Conservation (phyloP, 768 basidiomycete genomes). For the Leccinum olivaceopallidum region DNA sequence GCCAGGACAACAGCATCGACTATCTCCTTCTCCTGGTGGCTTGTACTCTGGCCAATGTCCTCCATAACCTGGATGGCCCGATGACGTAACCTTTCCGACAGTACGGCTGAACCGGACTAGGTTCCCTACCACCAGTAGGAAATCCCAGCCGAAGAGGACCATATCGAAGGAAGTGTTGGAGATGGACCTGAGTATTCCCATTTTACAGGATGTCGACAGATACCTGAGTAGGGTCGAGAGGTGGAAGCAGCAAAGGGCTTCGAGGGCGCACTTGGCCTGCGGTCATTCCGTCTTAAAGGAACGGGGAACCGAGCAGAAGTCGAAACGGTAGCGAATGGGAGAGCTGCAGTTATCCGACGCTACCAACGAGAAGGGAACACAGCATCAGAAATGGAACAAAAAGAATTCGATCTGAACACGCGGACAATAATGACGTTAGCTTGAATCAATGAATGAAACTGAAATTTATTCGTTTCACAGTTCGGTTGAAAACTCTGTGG, state of each 20-base stretch:
- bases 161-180: conserved; percentile 10
- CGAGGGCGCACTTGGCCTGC: background rate
- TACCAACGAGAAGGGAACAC: too few species aligned
- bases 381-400: too few species aligned
- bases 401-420: too few species aligned
- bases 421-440: too few species aligned
- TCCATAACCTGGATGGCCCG: conserved; percentile 51
- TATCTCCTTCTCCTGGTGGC: conserved; percentile 59
- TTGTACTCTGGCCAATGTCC: conserved; percentile 71
- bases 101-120: conserved; percentile 28
- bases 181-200: conserved; percentile 8
- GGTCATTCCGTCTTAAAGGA: conserved; percentile 1
- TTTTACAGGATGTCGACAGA: background rate
- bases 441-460: too few species aligned
- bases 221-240: background rate
- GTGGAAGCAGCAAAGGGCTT: background rate
- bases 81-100: conserved; percentile 52
- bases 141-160: conserved; percentile 11
- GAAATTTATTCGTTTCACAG: too few species aligned
- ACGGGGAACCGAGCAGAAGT: background rate
- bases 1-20: conserved; percentile 69
- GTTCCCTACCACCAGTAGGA: conserved; percentile 17
- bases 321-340: background rate
- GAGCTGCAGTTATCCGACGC: too few species aligned
- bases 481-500: too few species aligned